Evolutionary conservation across 495 filamentous ascomycete genomes (phyloP), one percentile per base, ranked within the genome.

Genomic region (Ascobolus immersus): DNA sequence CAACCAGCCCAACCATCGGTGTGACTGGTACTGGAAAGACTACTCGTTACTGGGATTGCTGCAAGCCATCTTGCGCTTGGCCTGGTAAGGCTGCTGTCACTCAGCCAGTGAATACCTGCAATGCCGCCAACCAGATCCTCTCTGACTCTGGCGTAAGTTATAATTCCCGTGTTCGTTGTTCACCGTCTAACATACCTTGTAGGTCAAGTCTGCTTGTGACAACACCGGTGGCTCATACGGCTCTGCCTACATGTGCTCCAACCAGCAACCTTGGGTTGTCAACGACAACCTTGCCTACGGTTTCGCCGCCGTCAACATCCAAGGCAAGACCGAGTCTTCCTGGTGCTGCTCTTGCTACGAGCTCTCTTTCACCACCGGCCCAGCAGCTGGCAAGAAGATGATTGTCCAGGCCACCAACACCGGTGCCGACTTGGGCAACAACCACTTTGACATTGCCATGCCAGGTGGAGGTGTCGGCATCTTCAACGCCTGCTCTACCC

Each of bases 341-440:
- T 73, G 67, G 69, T 74, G 71, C 56, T 74, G 71, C 47, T 56
- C 62, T 38, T 74, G 71, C 50, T 76, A 72, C 49, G 58, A 72
- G 52, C 50, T 71, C 30, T 71, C 66, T 5, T 72, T 74, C 48
- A 73, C 68, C 5, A 58, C 56, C 40, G 62, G 59, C 0, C 44
- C 65, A 0, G 58, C 65, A 7, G 21, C 39, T 28, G 59, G 69
- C 37, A 64, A 73, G 59, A 62, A 64, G 53, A 62, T 74, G 60
- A 58, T 73, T 35, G 65, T 74, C 12, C 70, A 74, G 53, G 66
- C 67, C 11, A 71, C 64, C 28, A 76, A 76, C 45, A 72, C 66
- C 14, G 68, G 66, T 10, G 60, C 57, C 13, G 67, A 71, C 35
- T 45, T 72, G 34, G 57, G 57, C 12, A 41, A 54, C 12, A 68